Evolutionary conservation across 495 filamentous ascomycete genomes (phyloP).

Genomic region (Trichodelitschia bisporula): DNA sequence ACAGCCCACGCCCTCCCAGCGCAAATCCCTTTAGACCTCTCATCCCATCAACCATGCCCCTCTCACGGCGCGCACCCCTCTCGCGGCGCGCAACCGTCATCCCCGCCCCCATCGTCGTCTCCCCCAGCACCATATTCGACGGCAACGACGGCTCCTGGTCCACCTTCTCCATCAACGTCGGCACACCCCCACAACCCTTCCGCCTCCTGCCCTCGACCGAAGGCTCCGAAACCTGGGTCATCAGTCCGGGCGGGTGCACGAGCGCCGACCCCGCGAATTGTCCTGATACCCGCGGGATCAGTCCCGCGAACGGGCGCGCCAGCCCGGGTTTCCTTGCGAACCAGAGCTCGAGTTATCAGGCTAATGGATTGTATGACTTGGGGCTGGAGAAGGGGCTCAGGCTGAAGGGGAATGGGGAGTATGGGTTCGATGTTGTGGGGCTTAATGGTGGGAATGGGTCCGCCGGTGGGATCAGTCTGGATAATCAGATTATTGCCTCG

Average conservation of each 20-base stretch:
- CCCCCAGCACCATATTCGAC: slow-evolving; percentile 8
- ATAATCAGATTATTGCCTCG: slow-evolving; percentile 8
- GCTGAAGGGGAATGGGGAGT: slow-evolving; percentile 5
- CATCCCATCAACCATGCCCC: too few relatives aligned
- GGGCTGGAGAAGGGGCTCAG: slow-evolving; percentile 6
- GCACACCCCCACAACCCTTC: slow-evolving; percentile 9
- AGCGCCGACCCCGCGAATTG: slow-evolving; percentile 6
- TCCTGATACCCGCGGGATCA: slow-evolving; percentile 4
- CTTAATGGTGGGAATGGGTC: slow-evolving; percentile 5
- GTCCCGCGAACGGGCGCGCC: slow-evolving; percentile 2
- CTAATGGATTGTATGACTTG: slow-evolving; percentile 7
- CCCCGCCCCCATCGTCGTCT: slow-evolving; percentile 8
- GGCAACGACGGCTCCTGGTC: slow-evolving; percentile 11
- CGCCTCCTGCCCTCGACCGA: slow-evolving; percentile 8
- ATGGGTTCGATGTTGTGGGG: slow-evolving; percentile 8
- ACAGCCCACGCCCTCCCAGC: too few relatives aligned
- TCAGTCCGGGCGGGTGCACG: slow-evolving; percentile 6
- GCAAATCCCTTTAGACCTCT: too few relatives aligned
- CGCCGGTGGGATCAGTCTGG: slow-evolving; percentile 4
- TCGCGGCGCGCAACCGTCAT: slow-evolving; percentile 1
- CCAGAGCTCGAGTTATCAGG: slow-evolving; percentile 6
- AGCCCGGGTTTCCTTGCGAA: slow-evolving; percentile 8
- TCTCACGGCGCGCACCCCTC: too few relatives aligned
- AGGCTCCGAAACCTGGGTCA: slow-evolving; percentile 6
- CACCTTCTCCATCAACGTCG: slow-evolving; percentile 8